A percentile compares a stretch with the other conserved stretches of the same genome.
Evolutionary conservation across 805 yeast genomes (phyloP).

Genomic region (Candida anglica): DNA sequence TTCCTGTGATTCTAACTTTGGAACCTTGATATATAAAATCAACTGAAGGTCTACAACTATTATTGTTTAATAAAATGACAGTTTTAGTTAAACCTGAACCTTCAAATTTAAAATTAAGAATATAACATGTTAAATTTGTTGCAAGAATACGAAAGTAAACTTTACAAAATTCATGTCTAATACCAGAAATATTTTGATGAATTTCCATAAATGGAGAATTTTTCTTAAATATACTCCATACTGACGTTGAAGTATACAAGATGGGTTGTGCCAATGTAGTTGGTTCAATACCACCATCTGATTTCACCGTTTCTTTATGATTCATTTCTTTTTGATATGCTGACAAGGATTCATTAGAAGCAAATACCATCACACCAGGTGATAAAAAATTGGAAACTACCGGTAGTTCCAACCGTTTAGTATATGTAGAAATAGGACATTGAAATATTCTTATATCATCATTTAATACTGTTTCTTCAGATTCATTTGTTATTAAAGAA

Average conservation of each 20-base stretch:
- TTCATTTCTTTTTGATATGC: constrained; percentile 6
- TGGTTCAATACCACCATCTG: not conserved
- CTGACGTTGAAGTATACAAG: constrained; percentile 17
- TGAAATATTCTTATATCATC: constrained; percentile 12
- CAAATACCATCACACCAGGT: constrained; percentile 14
- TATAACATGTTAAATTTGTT: constrained; percentile 25
- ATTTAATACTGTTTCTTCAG: constrained; percentile 16
- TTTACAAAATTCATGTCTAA: constrained; percentile 20
- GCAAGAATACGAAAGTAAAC: constrained; percentile 25
- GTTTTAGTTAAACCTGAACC: constrained; percentile 5
- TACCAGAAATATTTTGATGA: constrained; percentile 8
- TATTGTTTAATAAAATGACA: constrained; percentile 20
- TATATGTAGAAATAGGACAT: constrained; percentile 8
- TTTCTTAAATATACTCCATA: constrained; percentile 21
- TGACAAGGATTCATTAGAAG: constrained; percentile 8
- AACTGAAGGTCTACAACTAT: constrained; percentile 25
- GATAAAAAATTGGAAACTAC: constrained; percentile 16
- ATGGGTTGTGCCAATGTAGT: constrained; percentile 6
- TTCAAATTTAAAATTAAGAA: constrained; percentile 15
- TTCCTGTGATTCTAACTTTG: constrained; percentile 26
- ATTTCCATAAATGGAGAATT: constrained; percentile 27
- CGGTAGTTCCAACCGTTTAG: constrained; percentile 10
- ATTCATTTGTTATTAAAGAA: constrained; percentile 10
- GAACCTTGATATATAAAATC: constrained; percentile 24
- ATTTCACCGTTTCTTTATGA: constrained; percentile 4